Percentiles rank a stretch among this genome's conserved stretches.
These are phyloP conservation scores for Chlamydomonas reinhardtii DNA, from an alignment of 163 green algal genomes.

Conservation along the genomic window DNA sequence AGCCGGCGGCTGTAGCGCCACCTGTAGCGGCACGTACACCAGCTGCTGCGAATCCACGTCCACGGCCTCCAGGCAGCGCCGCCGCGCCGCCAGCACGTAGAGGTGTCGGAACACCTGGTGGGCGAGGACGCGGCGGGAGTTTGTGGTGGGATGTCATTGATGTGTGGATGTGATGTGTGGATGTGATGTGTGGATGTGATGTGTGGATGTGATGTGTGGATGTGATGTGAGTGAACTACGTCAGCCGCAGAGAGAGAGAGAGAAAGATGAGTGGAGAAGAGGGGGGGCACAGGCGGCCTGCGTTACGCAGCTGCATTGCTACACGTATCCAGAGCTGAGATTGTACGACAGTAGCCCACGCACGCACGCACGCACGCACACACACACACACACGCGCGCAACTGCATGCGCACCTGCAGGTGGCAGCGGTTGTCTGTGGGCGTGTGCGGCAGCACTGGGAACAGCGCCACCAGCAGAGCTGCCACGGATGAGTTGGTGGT, in stretches of 20 bases:
- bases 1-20: slow-evolving; percentile 10
- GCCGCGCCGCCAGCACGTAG: slow-evolving; percentile 92
- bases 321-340: no score
- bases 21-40: slow-evolving; percentile 79
- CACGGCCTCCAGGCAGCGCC: slow-evolving; percentile 84
- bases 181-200: background rate
- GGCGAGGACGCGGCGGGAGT: no score
- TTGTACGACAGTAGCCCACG: no score
- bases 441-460: slow-evolving; percentile 82
- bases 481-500: slow-evolving; percentile 86
- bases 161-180: background rate
- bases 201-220: background rate
- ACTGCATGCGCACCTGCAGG: slow-evolving; percentile 87
- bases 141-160: no score
- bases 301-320: no score
- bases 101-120: slow-evolving; percentile 96
- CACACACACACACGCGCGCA: no score
- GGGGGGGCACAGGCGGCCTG: no score
- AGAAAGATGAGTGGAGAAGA: background rate
- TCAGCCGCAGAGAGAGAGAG: no score
- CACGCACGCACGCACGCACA: no score
- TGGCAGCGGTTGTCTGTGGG: slow-evolving; percentile 92
- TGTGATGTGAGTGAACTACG: no score
- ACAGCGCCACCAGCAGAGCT: slow-evolving; percentile 92
- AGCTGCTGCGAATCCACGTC: slow-evolving; percentile 82